Evolutionary conservation across 768 basidiomycete species (phyloP), one percentile per base, ranked within the genome.

Genomic region (Naganishia onofrii): DNA sequence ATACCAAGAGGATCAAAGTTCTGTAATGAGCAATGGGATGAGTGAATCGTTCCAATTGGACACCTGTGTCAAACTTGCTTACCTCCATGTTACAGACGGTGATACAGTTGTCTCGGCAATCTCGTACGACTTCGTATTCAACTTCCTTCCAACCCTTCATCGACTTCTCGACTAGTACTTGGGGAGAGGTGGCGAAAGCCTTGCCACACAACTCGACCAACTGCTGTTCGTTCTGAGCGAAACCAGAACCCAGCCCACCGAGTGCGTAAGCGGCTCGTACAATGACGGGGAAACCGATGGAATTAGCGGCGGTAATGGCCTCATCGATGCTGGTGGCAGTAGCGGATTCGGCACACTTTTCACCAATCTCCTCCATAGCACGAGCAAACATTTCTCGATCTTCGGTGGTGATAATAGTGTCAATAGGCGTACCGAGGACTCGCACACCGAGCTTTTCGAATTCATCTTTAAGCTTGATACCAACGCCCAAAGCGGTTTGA

Each of bases 121-220:
- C 95, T 70, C 95, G 86, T 13, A 98, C 95, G 60, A 99, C 95
- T 79, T 99, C 95, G 76, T 99, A 99, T 83, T 99, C 95, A 74
- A 99, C 95, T 84, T 99, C 95, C 83, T 99, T 98, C 95, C 95
- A 99, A 2, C 95, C 95, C 83, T 98, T 98, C 95, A 98, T 98
- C 76, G 91, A 93, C 85, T 88, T 94, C 85, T 99, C 96, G 19
- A 99, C 93, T n/a, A 99, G 85, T 0, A 99, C 94, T 82, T 98
- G 96, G 53, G 95, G 93, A 75, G 92, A 93, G 17, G 93, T 97
- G 54, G 95, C 94, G 78, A 99, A 98, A 12, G 96, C 95, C 83
- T 94, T 96, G 74, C 85, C 86, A 78, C 94, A 97, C 23, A 99
- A 83, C 36, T 90, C 90, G 72, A 87, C 86, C 70, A 99, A 84